Percentiles rank a stretch among this genome's conserved stretches.
These are phyloP conservation scores for Anthostomella pinea DNA, from an alignment of 2,329 filamentous ascomycete species.

Conservation along the genomic window DNA sequence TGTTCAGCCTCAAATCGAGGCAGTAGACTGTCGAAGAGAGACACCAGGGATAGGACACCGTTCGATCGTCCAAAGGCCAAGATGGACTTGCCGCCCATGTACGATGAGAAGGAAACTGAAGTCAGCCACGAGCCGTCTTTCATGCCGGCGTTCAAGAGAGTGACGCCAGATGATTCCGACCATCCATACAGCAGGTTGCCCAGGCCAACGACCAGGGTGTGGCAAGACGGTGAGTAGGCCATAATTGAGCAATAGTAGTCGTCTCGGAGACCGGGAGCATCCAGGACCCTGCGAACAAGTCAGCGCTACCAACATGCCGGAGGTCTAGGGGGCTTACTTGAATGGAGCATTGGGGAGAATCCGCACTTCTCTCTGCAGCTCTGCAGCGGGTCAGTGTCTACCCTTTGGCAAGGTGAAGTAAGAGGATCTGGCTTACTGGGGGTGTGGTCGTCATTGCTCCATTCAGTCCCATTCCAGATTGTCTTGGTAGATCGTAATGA, in stretches of 20 bases:
- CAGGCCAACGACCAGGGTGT: slow-evolving; percentile 80
- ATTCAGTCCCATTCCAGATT: slow-evolving; percentile 42
- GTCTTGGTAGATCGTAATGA: slow-evolving; percentile 31
- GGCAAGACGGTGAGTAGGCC: slow-evolving; percentile 73
- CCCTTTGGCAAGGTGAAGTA: neutral
- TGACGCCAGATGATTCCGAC: slow-evolving; percentile 73
- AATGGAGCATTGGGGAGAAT: slow-evolving; percentile 71
- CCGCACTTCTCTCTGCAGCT: slow-evolving; percentile 31
- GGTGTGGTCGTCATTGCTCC: slow-evolving; percentile 30
- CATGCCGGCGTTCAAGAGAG: slow-evolving; percentile 45
- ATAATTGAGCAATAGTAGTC: slow-evolving; percentile 94
- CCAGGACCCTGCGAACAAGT: slow-evolving; percentile 63
- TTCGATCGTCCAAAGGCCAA: slow-evolving; percentile 81
- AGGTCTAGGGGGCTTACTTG: slow-evolving; percentile 58
- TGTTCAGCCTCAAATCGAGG: slow-evolving; percentile 75
- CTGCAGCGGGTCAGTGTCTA: slow-evolving; percentile 18
- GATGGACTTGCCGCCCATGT: slow-evolving; percentile 70
- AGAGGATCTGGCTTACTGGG: slow-evolving; percentile 16
- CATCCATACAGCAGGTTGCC: slow-evolving; percentile 80
- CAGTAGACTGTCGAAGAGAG: slow-evolving; percentile 62
- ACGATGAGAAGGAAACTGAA: slow-evolving; percentile 85
- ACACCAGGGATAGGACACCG: slow-evolving; percentile 74
- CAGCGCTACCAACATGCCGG: slow-evolving; percentile 25
- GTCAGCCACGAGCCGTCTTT: slow-evolving; percentile 64
- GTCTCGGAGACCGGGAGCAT: slow-evolving; percentile 84